Evolutionary conservation across 1,139 yeast species (phyloP).

Genomic region (Scheffersomyces lignicola): DNA sequence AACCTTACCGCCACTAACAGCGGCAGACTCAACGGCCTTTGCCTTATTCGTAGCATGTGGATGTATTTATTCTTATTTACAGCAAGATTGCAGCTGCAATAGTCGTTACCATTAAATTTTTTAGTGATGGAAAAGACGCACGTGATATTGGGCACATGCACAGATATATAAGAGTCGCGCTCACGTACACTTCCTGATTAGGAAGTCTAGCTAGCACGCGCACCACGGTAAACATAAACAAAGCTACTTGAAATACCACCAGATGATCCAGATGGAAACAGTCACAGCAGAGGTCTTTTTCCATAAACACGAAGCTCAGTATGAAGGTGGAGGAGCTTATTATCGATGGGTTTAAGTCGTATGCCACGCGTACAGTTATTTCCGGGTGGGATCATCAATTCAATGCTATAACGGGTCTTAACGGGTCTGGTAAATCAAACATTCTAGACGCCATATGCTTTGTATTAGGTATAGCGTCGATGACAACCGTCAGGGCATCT

Average conservation of each 20-base stretch:
- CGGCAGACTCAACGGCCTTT: too few relatives aligned
- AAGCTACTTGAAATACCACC: neutral
- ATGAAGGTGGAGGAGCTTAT: conserved; percentile 96
- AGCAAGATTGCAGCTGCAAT: too few relatives aligned
- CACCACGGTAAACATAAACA: neutral
- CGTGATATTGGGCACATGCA: neutral
- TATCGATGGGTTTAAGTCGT: conserved; percentile 96
- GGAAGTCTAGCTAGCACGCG: conserved; percentile 6
- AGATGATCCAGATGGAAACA: neutral
- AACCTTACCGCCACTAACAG: too few relatives aligned
- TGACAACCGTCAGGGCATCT: conserved; percentile 92
- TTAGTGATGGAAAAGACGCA: too few relatives aligned
- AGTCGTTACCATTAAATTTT: too few relatives aligned
- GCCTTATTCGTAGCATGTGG: neutral
- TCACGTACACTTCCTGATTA: conserved; percentile 5
- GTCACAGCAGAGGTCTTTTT: neutral
- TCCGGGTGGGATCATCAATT: conserved; percentile 95
- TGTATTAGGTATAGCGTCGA: conserved; percentile 94
- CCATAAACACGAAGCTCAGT: neutral
- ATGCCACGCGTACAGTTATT: conserved; percentile 94
- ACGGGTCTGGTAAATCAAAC: conserved; percentile 96
- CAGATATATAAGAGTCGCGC: too few relatives aligned
- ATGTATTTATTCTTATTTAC: too few relatives aligned
- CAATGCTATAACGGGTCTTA: conserved; percentile 95
- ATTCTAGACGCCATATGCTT: conserved; percentile 96